A percentile compares a stretch with the other conserved stretches of the same genome.
These are phyloP conservation scores for Margaritispora aquatica DNA, from an alignment of 495 filamentous ascomycete species.

Conservation along the genomic window DNA sequence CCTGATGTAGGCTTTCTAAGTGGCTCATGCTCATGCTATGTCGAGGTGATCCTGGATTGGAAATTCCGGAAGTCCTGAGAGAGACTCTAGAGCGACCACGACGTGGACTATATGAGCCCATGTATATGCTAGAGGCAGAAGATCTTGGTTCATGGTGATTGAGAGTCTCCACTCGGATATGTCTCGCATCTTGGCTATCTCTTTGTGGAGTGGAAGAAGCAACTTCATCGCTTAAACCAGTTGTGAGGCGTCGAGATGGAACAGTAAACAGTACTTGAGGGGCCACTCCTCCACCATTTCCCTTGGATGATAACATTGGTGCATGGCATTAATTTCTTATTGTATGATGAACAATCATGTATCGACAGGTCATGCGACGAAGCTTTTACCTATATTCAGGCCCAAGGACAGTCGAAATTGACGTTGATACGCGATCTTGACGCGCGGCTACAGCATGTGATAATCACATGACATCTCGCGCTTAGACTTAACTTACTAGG, in stretches of 20 bases:
- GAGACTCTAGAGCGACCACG: constrained; percentile 8
- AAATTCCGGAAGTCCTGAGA: constrained; percentile 9
- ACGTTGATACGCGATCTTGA: background rate
- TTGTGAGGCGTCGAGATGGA: constrained; percentile 7
- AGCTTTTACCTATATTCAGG: too few relatives aligned
- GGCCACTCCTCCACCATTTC: background rate
- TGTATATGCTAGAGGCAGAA: constrained; percentile 24
- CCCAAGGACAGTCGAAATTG: background rate
- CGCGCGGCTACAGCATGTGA: background rate
- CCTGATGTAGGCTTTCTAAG: constrained; percentile 32
- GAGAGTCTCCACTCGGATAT: constrained; percentile 8
- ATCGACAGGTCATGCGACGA: too few relatives aligned
- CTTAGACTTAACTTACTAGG: background rate
- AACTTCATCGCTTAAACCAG: background rate
- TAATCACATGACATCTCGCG: background rate
- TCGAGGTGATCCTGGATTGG: constrained; percentile 24
- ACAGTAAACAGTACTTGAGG: constrained; percentile 4
- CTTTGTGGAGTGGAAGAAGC: background rate
- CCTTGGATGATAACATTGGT: constrained; percentile 10
- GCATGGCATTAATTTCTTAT: background rate
- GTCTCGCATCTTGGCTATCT: constrained; percentile 9
- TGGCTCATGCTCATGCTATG: constrained; percentile 28
- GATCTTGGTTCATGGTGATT: constrained; percentile 9
- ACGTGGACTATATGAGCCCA: constrained; percentile 26
- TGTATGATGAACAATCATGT: too few relatives aligned